Conservation (phyloP, 352 stramenopile species). For the Phytophthora citrophthora region DNA sequence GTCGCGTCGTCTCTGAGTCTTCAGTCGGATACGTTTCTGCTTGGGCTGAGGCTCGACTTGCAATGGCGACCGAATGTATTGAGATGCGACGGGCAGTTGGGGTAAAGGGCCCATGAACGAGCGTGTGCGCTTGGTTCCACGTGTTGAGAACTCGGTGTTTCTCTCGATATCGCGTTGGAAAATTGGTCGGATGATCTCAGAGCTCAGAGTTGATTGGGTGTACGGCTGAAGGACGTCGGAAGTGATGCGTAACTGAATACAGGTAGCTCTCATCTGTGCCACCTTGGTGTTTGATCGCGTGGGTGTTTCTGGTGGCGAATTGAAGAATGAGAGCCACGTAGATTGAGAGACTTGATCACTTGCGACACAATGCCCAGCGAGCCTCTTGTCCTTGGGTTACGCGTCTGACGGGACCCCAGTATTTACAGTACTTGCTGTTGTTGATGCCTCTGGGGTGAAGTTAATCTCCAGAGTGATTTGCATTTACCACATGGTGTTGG, state of each 20-base stretch:
- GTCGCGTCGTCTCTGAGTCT: constrained; percentile 19
- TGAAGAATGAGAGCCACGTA: neutral
- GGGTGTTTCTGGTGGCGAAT: neutral
- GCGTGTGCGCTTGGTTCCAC: neutral
- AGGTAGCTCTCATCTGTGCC: neutral
- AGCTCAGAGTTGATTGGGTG: neutral
- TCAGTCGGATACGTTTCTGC: neutral
- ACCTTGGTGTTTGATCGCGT: neutral
- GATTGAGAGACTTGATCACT: neutral
- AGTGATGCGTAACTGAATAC: neutral
- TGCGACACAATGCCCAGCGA: neutral
- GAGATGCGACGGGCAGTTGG: neutral
- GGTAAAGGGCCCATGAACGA: neutral
- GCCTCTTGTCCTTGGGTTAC: neutral
- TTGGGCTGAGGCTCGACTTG: neutral
- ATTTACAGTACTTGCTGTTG: constrained; percentile 4
- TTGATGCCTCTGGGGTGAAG: neutral
- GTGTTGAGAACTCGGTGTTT: neutral
- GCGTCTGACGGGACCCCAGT: neutral
- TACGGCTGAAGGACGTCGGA: neutral
- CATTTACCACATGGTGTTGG: no score
- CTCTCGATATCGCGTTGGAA: neutral
- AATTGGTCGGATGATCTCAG: constrained; percentile 14
- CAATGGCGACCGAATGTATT: neutral
- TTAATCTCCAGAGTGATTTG: neutral